Conservation (phyloP, 495 filamentous ascomycete genomes). For the Penicillium waksmanii region DNA sequence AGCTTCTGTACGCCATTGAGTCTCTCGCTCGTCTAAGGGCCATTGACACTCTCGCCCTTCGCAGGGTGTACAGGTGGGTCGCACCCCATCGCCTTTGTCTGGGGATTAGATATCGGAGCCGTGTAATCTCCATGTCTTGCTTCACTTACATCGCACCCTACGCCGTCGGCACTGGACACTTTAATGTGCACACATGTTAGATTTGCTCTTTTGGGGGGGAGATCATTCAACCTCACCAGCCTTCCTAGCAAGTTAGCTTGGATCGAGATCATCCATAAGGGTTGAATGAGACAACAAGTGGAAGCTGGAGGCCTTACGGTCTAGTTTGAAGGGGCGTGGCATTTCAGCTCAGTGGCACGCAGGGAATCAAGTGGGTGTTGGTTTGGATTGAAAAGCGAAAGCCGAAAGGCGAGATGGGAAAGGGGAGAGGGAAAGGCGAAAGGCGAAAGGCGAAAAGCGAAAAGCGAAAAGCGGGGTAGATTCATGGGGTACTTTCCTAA, state of each 20-base stretch:
- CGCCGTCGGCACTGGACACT: conserved; percentile 36
- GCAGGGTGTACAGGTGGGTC: conserved; percentile 32
- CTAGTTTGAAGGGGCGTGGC: conserved; percentile 15
- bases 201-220: neutral
- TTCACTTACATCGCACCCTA: conserved; percentile 37
- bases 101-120: neutral
- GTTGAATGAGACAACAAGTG: neutral
- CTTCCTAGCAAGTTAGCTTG: neutral
- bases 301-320: conserved; percentile 8
- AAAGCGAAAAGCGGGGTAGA: neutral
- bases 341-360: neutral
- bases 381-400: conserved; percentile 5
- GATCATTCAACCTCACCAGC: neutral
- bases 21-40: neutral
- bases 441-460: neutral
- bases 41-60: conserved; percentile 28
- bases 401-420: conserved; percentile 12
- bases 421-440: neutral
- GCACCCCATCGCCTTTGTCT: conserved; percentile 30
- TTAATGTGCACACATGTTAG: neutral
- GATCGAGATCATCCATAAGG: neutral
- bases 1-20: no score
- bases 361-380: neutral
- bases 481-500: neutral
- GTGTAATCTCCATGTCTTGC: neutral